Conservation (phyloP, 2,329 filamentous ascomycete species). For the Domatiomyces globalis region DNA sequence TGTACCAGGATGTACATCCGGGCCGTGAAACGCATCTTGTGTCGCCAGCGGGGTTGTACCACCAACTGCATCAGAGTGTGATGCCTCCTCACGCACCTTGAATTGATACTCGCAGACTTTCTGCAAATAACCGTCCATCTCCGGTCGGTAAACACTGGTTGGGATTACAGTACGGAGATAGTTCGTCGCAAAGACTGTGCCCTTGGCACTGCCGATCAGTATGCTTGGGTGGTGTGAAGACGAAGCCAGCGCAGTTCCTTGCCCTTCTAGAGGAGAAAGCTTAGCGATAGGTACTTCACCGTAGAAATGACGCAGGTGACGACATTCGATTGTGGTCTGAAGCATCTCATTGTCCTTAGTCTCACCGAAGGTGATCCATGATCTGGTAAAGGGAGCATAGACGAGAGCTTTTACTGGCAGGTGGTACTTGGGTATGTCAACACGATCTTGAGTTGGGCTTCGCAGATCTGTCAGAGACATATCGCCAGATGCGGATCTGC, state of each 20-base stretch:
- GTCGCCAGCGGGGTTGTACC: slow-evolving; percentile 1
- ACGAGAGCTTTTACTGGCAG: slow-evolving; percentile 34
- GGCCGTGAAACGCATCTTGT: slow-evolving; percentile 12
- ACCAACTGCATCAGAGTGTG: neutral
- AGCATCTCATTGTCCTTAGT: slow-evolving; percentile 6
- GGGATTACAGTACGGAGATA: slow-evolving; percentile 36
- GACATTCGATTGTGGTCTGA: slow-evolving; percentile 9
- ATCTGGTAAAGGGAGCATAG: slow-evolving; percentile 43
- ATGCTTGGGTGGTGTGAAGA: slow-evolving; percentile 36
- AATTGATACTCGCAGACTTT: slow-evolving; percentile 47
- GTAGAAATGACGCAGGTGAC: slow-evolving; percentile 15
- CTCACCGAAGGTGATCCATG: slow-evolving; percentile 27
- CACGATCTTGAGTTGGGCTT: slow-evolving; percentile 19
- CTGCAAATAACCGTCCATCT: slow-evolving; percentile 37
- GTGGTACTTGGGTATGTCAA: slow-evolving; percentile 21
- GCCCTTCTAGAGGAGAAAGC: slow-evolving; percentile 26
- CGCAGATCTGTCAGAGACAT: slow-evolving; percentile 41
- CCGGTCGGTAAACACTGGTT: neutral
- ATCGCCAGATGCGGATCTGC: slow-evolving; percentile 42
- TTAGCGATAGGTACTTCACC: slow-evolving; percentile 34
- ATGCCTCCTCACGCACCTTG: slow-evolving; percentile 22
- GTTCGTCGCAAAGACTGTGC: slow-evolving; percentile 38
- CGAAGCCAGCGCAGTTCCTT: slow-evolving; percentile 23
- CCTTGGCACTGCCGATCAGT: slow-evolving; percentile 39
- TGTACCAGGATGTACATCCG: slow-evolving; percentile 7